Percentiles rank a stretch among this genome's conserved stretches.
Evolutionary conservation across 2,329 filamentous ascomycete species (phyloP).

Genomic region (Penicillium olsonii): DNA sequence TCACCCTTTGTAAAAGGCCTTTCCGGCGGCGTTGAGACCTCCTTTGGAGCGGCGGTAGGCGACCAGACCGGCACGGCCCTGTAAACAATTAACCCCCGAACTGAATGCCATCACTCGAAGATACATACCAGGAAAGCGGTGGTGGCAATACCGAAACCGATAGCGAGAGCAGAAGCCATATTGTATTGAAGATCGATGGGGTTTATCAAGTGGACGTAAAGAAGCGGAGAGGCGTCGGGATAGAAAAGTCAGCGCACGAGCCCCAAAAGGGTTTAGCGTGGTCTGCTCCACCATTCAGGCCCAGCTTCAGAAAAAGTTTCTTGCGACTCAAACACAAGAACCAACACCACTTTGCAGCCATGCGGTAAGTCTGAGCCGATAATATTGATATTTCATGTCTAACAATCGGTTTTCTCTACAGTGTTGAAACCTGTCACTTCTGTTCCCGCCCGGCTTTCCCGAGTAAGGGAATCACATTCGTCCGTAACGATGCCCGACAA

Average conservation of each 20-base stretch:
- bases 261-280: constrained; percentile 37
- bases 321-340: constrained; percentile 21
- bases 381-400: not conserved
- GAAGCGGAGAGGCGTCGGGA: constrained; percentile 19
- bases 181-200: constrained; percentile 6
- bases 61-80: constrained; percentile 91
- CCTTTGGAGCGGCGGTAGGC: constrained; percentile 77
- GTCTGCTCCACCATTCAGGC: constrained; percentile 27
- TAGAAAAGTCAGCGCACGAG: constrained; percentile 42
- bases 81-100: constrained; percentile 19
- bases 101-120: not conserved
- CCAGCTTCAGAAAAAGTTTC: constrained; percentile 28
- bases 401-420: constrained; percentile 12
- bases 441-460: constrained; percentile 70
- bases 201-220: constrained; percentile 6
- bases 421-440: constrained; percentile 68
- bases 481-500: constrained; percentile 65
- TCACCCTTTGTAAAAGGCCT: constrained; percentile 88
- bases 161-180: constrained; percentile 47
- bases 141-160: constrained; percentile 50
- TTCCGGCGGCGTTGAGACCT: constrained; percentile 73
- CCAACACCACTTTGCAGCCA: constrained; percentile 25
- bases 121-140: constrained; percentile 76
- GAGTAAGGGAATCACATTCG: constrained; percentile 66
- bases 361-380: constrained; percentile 22